Evolutionary conservation across 2,329 filamentous ascomycete genomes (phyloP), one percentile per base, ranked within the genome.

Genomic region (Basipetospora chlamydospora): DNA sequence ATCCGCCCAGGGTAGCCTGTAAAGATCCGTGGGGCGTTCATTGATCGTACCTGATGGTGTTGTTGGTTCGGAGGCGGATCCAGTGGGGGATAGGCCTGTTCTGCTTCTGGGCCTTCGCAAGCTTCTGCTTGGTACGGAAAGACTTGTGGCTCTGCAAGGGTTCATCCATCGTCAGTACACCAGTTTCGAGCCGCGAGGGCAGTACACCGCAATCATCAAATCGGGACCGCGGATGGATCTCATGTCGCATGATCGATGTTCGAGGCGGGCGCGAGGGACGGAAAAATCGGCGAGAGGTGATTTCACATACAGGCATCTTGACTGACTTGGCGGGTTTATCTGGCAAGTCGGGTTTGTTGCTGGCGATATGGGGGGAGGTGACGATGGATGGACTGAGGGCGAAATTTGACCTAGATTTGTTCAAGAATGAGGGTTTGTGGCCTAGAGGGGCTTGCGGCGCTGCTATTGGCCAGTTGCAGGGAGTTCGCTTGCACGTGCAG

Each of bases 111-210:
- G 90, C 90, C 77, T 88, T 95, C 63, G 90, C 90, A 73, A 98
- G 86, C 90, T 98, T 98, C 70, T 92, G 82, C 87, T 98, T 98
- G 70, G 87, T 95, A 66, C 87, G 83, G 86, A 98, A 98, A 64
- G 87, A 84, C 81, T 98, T 98, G 75, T 98, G 86, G 80, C 81
- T 88, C 88, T 96, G 64, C 61, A 37, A 29, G 13, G 10, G 12
- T 9, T 13, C 26, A 18, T 3, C 18, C 18, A n/a, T n/a, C n/a
- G 28, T 37, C 35, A 37, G 35, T 18, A 31, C 21, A 21, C 9
- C 15, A 12, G 7, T 18, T 26, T 23, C 20, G n/a, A 25, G 22
- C n/a, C n/a, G n/a, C n/a, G n/a, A n/a, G n/a, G n/a, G n/a, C n/a
- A n/a, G n/a, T n/a, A n/a, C n/a, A n/a, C n/a, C n/a, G n/a, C n/a